Conservation (phyloP, 2,329 filamentous ascomycete species). For the Corniculantispora saksenae region DNA sequence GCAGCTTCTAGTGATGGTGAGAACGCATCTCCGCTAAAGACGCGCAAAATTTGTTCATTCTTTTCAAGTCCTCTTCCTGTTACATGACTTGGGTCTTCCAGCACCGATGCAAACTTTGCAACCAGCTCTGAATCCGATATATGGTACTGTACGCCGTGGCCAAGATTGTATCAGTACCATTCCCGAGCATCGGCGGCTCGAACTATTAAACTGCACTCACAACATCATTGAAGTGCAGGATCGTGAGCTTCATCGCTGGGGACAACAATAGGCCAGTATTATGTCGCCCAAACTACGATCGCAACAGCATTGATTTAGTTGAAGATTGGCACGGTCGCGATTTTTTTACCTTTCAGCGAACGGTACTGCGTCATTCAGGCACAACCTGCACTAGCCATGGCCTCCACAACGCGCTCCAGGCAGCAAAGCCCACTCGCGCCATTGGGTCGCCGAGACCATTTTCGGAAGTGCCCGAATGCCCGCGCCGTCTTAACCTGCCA, state of each 20-base stretch:
- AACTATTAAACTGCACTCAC: background rate
- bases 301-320: too few relatives aligned
- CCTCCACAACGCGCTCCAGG: too few relatives aligned
- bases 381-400: too few relatives aligned
- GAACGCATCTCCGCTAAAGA: constrained; percentile 24
- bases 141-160: constrained; percentile 17
- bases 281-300: too few relatives aligned
- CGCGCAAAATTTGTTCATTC: background rate
- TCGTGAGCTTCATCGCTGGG: background rate
- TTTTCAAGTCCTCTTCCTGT: background rate
- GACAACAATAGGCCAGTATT: too few relatives aligned
- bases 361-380: too few relatives aligned
- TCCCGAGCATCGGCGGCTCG: background rate
- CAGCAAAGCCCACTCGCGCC: too few relatives aligned
- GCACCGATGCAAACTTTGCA: constrained; percentile 19
- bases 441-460: too few relatives aligned
- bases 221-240: constrained; percentile 22
- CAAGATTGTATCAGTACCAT: background rate
- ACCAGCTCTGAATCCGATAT: constrained; percentile 15
- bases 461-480: too few relatives aligned
- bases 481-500: too few relatives aligned
- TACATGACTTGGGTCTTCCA: background rate
- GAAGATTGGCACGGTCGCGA: too few relatives aligned
- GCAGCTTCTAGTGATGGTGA: constrained; percentile 22
- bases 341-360: too few relatives aligned